These are phyloP conservation scores for Xylaria sp. DNA, from an alignment of 2,329 filamentous ascomycete genomes.

Conservation along the genomic window DNA sequence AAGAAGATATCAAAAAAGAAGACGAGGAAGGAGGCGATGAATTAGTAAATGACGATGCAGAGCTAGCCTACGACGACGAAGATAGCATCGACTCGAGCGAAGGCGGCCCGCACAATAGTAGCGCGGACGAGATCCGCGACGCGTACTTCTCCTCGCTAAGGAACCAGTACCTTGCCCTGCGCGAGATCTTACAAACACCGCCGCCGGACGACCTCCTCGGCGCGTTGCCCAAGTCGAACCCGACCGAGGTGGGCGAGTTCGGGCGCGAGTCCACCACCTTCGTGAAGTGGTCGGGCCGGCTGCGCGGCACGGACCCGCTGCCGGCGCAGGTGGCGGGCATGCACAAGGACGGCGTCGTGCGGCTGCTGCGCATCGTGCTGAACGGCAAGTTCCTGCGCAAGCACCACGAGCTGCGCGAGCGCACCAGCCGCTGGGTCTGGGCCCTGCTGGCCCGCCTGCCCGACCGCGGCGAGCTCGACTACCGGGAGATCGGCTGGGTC, in stretches of 20 bases:
- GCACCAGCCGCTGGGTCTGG: conserved; percentile 85
- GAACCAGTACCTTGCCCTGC: conserved; percentile 66
- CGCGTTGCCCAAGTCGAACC: conserved; percentile 56
- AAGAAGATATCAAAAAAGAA: conserved; percentile 26
- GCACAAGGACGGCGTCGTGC: conserved; percentile 66
- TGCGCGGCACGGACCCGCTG: conserved; percentile 58
- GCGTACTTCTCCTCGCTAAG: conserved; percentile 71
- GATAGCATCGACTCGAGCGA: conserved; percentile 32
- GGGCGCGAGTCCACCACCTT: conserved; percentile 54
- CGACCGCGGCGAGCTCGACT: conserved; percentile 73
- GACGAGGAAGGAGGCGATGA: conserved; percentile 32
- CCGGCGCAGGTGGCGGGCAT: conserved; percentile 65
- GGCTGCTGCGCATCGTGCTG: conserved; percentile 68
- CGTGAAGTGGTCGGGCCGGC: conserved; percentile 53
- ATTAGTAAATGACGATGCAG: conserved; percentile 25
- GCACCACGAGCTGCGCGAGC: conserved; percentile 61
- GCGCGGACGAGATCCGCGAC: conserved; percentile 53
- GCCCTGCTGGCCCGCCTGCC: conserved; percentile 75
- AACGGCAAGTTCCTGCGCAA: conserved; percentile 65
- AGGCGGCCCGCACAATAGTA: conserved; percentile 36
- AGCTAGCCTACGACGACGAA: conserved; percentile 33
- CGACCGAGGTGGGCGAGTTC: conserved; percentile 58
- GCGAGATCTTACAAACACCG: conserved; percentile 58
- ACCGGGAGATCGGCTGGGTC: conserved; percentile 74
- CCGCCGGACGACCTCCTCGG: conserved; percentile 57